Percentiles rank a stretch among this genome's conserved stretches.
Conservation (phyloP, 768 basidiomycete genomes). For the Pisolithus marmoratus region DNA sequence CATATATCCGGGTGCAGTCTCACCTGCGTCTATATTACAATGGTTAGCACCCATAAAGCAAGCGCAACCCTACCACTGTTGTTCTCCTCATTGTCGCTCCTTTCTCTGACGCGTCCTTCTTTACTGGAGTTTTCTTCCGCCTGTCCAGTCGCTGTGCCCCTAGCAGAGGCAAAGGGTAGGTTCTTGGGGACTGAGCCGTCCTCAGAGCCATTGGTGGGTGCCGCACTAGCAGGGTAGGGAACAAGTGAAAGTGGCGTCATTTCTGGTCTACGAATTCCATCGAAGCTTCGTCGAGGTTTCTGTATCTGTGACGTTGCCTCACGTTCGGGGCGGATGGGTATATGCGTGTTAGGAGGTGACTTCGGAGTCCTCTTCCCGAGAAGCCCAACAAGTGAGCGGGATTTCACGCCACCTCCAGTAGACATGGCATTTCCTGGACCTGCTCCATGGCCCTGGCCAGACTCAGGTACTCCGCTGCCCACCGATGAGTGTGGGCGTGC, state of each 20-base stretch:
- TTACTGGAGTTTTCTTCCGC: too few species aligned
- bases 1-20: constrained; percentile 20
- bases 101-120: background rate
- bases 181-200: background rate
- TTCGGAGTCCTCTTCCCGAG: constrained; percentile 13
- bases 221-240: constrained; percentile 9
- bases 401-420: constrained; percentile 8
- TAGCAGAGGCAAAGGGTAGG: background rate
- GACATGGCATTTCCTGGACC: background rate
- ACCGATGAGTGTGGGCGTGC: background rate
- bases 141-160: too few species aligned
- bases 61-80: background rate
- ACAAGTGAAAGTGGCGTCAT: constrained; percentile 19
- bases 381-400: constrained; percentile 17
- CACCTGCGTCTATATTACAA: background rate
- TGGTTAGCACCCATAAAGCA: background rate
- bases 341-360: constrained; percentile 1
- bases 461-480: background rate
- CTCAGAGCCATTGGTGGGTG: background rate
- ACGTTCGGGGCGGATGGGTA: background rate
- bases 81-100: background rate
- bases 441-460: background rate
- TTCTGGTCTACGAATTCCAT: constrained; percentile 17
- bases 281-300: constrained; percentile 16
- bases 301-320: background rate